A percentile compares a stretch with the other conserved stretches of the same genome.
phyloP scores from a whole-genome alignment of 495 filamentous ascomycete species.

The Hapsidospora chrysogenum region DNA sequence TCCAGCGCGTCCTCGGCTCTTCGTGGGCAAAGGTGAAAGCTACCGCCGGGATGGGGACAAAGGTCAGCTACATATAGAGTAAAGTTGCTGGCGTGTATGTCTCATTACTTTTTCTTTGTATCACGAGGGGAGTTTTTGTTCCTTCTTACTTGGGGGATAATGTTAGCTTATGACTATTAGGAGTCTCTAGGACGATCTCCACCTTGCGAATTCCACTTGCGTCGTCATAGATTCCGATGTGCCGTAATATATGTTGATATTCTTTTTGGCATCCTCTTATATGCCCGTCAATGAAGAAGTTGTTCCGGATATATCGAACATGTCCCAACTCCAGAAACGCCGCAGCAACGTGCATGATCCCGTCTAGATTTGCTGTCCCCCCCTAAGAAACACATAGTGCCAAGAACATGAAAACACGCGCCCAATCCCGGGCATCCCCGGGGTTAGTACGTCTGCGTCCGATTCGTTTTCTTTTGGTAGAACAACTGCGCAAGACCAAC shows the following conservation, averaged over 20 bases:
- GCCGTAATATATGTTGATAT: no score
- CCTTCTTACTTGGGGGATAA: background rate
- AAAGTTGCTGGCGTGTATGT: slow-evolving; percentile 9
- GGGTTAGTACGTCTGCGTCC: slow-evolving; percentile 22
- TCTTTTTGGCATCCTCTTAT: no score
- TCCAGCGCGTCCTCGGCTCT: slow-evolving; percentile 45
- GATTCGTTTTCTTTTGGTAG: slow-evolving; percentile 38
- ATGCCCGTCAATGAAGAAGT: no score
- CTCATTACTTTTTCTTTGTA: slow-evolving; percentile 5
- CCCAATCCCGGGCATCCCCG: slow-evolving; percentile 23
- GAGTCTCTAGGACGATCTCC: background rate
- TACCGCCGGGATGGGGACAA: slow-evolving; percentile 92
- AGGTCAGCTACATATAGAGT: slow-evolving; percentile 81
- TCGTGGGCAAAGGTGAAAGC: slow-evolving; percentile 71
- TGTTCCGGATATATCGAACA: no score
- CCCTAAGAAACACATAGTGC: no score
- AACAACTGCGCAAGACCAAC: slow-evolving; percentile 17
- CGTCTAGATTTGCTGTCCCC: no score
- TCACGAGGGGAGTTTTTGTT: no score
- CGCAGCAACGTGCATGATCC: no score
- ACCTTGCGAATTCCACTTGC: background rate
- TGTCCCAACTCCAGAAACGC: no score
- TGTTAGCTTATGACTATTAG: slow-evolving; percentile 1
- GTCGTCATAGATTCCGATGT: no score
- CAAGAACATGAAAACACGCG: slow-evolving; percentile 5